Percentiles rank a stretch among this genome's conserved stretches.
Evolutionary conservation across 2,329 filamentous ascomycete genomes (phyloP).

Genomic region (Monosporascus ibericus): DNA sequence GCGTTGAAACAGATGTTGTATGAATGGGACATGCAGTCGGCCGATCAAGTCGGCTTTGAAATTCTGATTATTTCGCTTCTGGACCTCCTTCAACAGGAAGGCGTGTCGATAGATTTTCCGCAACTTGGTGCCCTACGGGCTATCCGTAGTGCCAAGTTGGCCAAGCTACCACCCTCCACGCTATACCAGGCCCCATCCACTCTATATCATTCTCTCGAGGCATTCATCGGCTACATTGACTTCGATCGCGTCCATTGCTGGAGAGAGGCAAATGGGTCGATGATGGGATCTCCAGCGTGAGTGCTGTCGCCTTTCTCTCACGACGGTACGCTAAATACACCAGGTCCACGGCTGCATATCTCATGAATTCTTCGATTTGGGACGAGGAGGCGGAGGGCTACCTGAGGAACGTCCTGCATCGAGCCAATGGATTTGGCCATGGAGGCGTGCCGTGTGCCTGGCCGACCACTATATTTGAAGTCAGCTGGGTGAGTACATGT

Average conservation of each 20-base stretch:
- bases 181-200: constrained; percentile 19
- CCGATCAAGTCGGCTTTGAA: constrained; percentile 23
- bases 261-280: too few species aligned
- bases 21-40: neutral
- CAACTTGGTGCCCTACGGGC: constrained; percentile 11
- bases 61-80: constrained; percentile 22
- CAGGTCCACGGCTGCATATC: too few species aligned
- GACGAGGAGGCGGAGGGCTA: too few species aligned
- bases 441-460: too few species aligned
- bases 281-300: too few species aligned
- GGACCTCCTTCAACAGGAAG: constrained; percentile 13
- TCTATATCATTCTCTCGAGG: constrained; percentile 28
- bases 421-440: too few species aligned
- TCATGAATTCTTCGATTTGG: too few species aligned
- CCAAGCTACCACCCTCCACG: constrained; percentile 17
- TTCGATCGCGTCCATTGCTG: constrained; percentile 18
- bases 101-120: constrained; percentile 9
- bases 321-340: too few species aligned
- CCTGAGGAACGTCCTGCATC: too few species aligned
- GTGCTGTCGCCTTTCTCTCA: too few species aligned
- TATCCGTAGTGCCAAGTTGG: constrained; percentile 10
- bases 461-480: too few species aligned
- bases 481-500: too few species aligned
- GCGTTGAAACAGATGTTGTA: neutral
- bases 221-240: constrained; percentile 26